phyloP scores from a whole-genome alignment of 305 asterid genomes.

The Fraxinus sp. region DNA sequence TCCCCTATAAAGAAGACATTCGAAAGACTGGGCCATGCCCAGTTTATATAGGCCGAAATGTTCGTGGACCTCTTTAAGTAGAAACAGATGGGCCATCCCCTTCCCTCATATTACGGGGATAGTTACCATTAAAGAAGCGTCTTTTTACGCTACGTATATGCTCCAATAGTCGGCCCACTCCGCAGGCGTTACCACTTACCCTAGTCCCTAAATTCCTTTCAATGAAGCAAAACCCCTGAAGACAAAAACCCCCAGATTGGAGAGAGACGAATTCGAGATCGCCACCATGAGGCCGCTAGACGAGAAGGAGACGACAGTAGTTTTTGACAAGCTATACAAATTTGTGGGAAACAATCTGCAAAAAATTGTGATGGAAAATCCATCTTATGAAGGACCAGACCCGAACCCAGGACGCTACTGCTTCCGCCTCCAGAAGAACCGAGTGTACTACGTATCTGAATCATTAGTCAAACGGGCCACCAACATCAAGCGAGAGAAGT shows the following conservation, averaged over 20 bases:
- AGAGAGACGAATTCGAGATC: neutral
- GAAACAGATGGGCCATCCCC: too few species aligned
- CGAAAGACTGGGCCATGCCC: too few species aligned
- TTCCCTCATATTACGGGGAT: too few species aligned
- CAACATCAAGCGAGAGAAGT: constrained; percentile 72
- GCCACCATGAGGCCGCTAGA: constrained; percentile 73
- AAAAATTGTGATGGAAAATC: constrained; percentile 66
- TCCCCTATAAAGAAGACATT: too few species aligned
- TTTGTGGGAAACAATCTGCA: constrained; percentile 80
- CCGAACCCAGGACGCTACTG: constrained; percentile 66
- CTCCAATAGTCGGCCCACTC: neutral
- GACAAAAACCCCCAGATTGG: neutral
- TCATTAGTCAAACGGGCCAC: constrained; percentile 79
- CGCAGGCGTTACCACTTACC: too few species aligned
- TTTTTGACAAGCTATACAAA: constrained; percentile 86
- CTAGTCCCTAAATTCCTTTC: too few species aligned
- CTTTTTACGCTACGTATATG: too few species aligned
- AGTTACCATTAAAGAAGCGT: too few species aligned
- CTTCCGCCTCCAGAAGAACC: constrained; percentile 75
- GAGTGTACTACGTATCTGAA: constrained; percentile 82
- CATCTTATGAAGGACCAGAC: constrained; percentile 83
- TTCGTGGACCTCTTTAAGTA: too few species aligned
- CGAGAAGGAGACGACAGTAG: constrained; percentile 79
- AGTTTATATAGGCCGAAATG: too few species aligned
- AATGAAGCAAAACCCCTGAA: too few species aligned